A percentile compares a stretch with the other conserved stretches of the same genome.
Evolutionary conservation across 2,329 filamentous ascomycete genomes (phyloP).

Genomic region (Mycocentrospora acerina): DNA sequence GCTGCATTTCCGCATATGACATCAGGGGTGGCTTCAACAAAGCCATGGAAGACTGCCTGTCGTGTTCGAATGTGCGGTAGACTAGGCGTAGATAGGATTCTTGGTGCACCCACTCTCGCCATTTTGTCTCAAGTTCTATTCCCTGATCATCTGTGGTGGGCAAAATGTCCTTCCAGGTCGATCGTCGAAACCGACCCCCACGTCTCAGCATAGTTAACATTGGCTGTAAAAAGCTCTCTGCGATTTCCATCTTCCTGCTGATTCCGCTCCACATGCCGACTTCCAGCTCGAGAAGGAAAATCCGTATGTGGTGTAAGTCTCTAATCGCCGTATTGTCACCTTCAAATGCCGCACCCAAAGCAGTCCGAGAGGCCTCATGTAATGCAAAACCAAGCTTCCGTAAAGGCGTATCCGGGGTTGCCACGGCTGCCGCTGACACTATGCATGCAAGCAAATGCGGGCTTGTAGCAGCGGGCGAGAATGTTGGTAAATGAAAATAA

Average conservation of each 20-base stretch:
- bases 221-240: conserved; percentile 59
- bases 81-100: conserved; percentile 70
- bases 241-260: conserved; percentile 60
- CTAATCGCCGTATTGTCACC: conserved; percentile 53
- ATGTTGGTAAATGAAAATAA: conserved; percentile 64
- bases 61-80: conserved; percentile 65
- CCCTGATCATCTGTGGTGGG: conserved; percentile 59
- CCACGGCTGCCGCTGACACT: conserved; percentile 61
- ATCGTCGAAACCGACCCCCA: conserved; percentile 60
- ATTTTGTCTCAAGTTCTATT: conserved; percentile 62
- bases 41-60: conserved; percentile 68
- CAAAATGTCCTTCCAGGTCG: conserved; percentile 54
- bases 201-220: conserved; percentile 59
- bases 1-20: conserved; percentile 67
- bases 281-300: conserved; percentile 53
- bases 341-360: conserved; percentile 47
- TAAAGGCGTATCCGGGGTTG: conserved; percentile 58
- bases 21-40: conserved; percentile 65
- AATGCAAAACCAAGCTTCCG: conserved; percentile 61
- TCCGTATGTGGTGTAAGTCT: conserved; percentile 55
- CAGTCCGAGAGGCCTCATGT: conserved; percentile 51
- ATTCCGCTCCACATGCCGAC: conserved; percentile 62
- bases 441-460: conserved; percentile 63
- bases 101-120: conserved; percentile 63
- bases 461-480: conserved; percentile 57